phyloP scores from a whole-genome alignment of 331 rosid species.

The Arachis monticola region DNA sequence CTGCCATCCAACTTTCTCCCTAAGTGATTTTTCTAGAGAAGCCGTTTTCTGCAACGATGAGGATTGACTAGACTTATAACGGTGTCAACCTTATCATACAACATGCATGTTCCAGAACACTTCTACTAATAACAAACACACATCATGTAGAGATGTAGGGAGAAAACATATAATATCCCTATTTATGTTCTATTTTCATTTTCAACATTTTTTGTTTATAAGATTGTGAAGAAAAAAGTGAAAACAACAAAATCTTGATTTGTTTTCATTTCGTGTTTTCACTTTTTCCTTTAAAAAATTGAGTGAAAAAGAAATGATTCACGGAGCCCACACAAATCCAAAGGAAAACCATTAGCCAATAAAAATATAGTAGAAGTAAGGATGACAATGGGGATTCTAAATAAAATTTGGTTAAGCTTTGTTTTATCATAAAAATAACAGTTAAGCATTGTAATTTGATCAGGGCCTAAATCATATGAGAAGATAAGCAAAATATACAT shows the following conservation, averaged over 20 bases:
- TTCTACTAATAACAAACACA: background rate
- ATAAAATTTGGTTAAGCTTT: constrained; percentile 17
- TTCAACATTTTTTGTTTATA: too few relatives aligned
- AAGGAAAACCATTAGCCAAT: constrained; percentile 26
- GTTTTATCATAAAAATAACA: too few relatives aligned
- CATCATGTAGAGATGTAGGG: too few relatives aligned
- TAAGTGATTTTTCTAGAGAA: constrained; percentile 67
- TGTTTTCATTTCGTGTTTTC: too few relatives aligned
- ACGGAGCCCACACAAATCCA: constrained; percentile 6
- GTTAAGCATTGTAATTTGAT: constrained; percentile 23
- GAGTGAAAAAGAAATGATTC: background rate
- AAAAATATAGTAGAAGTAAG: constrained; percentile 15
- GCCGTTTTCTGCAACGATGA: constrained; percentile 58
- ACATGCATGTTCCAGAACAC: constrained; percentile 18
- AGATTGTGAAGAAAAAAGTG: too few relatives aligned
- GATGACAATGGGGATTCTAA: constrained; percentile 3
- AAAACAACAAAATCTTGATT: too few relatives aligned
- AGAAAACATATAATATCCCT: too few relatives aligned
- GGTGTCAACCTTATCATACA: constrained; percentile 31
- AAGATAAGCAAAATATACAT: constrained; percentile 28
- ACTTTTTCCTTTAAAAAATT: too few relatives aligned
- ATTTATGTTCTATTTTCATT: too few relatives aligned
- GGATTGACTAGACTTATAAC: constrained; percentile 38
- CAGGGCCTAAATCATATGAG: constrained; percentile 8
- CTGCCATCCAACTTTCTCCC: constrained; percentile 79